Evolutionary conservation across 2,329 filamentous ascomycete species (phyloP).

Genomic region (Aspergillus luchuensis): DNA sequence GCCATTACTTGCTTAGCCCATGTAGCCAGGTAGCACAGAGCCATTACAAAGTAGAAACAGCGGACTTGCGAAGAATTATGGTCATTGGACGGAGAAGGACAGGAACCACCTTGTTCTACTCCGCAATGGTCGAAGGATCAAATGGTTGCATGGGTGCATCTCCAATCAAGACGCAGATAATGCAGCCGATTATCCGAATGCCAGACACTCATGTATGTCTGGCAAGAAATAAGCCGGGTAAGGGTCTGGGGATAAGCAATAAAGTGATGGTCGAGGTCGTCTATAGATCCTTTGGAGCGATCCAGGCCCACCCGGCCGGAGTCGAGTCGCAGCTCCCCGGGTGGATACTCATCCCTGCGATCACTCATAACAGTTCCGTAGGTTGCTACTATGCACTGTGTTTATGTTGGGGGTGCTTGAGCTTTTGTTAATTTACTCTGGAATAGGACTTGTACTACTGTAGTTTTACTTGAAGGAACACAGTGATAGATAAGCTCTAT

Average conservation of each 20-base stretch:
- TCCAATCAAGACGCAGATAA: not conserved
- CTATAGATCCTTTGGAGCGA: not conserved
- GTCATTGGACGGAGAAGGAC: not conserved
- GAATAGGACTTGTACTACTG: not conserved
- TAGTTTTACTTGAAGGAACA: not conserved
- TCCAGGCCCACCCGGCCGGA: not conserved
- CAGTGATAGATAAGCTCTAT: conserved; percentile 13
- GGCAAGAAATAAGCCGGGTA: not conserved
- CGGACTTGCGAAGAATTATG: not conserved
- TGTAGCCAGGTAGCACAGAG: too few species aligned
- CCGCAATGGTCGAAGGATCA: not conserved
- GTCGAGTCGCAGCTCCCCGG: not conserved
- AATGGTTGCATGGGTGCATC: not conserved
- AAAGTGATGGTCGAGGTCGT: not conserved
- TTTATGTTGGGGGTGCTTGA: too few species aligned
- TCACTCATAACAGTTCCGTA: not conserved
- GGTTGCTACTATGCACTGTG: too few species aligned
- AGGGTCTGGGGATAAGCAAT: too few species aligned
- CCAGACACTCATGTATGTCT: not conserved
- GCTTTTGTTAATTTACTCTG: too few species aligned
- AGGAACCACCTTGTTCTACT: not conserved
- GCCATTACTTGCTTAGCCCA: not conserved
- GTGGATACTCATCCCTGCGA: not conserved
- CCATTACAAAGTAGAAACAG: too few species aligned
- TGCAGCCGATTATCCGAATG: not conserved